Evolutionary conservation across 768 basidiomycete genomes (phyloP), one percentile per base, ranked within the genome.

Genomic region (Dentipellis fragilis): DNA sequence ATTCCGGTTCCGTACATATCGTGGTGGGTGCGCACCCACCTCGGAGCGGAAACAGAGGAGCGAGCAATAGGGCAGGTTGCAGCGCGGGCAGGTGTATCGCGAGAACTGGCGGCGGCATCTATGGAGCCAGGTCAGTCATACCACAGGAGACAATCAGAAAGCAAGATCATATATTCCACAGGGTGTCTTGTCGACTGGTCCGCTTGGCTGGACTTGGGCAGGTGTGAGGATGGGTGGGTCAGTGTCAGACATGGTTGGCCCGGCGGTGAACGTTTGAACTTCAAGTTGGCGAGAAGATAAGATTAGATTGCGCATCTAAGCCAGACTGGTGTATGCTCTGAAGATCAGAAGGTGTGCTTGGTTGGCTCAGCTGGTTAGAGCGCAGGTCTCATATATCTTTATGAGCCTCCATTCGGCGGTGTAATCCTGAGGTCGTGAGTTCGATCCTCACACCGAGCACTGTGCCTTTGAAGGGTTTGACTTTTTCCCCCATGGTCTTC

Each of bases 51-150:
- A 93, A 69, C 91, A 93, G 10, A 73, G 71, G 34, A 92, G 67
- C 23, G 87, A 87, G 70, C 91, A 93, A 63, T 93, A 93, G 0
- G 79, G 78, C 23, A 85, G 71, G 63, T 92, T 92, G 71, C 91
- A 93, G 35, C 75, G 75, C 22, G 91, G 86, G 60, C 91, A 93
- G 0, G 82, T 84, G 68, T 93, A 93, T 64, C 82, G 84, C 16
- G 87, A 79, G 60, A 87, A 77, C 62, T 89, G 85, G 63, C 86
- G 75, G 36, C 74, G 76, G 71, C 89, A 93, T 62, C 89, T n/a
- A n/a, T n/a, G n/a, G n/a, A n/a, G n/a, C n/a, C n/a, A n/a, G n/a
- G n/a, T n/a, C n/a, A n/a, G n/a, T n/a, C n/a, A n/a, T n/a, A n/a
- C n/a, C n/a, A n/a, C n/a, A n/a, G n/a, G n/a, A n/a, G n/a, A n/a